A percentile compares a stretch with the other conserved stretches of the same genome.
phyloP scores from a whole-genome alignment of 148 eudicot genomes.

The Rhododendron henanense region DNA sequence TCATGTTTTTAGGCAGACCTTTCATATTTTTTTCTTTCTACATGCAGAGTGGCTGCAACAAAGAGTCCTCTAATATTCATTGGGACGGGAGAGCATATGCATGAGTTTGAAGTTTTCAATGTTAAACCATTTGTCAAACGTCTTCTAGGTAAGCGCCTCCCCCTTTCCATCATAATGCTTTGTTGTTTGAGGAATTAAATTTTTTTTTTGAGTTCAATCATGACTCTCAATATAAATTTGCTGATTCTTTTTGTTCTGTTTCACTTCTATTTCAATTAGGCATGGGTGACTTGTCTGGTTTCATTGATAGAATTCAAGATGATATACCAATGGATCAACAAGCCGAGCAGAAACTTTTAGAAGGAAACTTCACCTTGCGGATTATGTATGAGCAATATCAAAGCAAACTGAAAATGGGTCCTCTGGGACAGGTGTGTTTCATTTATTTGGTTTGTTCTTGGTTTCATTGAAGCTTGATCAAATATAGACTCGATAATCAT shows the following conservation, averaged over 20 bases:
- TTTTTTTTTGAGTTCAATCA: not conserved
- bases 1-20: too few species aligned
- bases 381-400: conserved; percentile 97
- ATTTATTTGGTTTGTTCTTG: not conserved
- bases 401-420: conserved; percentile 91
- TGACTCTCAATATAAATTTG: not conserved
- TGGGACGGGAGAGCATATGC: conserved; percentile 99
- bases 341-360: conserved; percentile 93
- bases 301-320: conserved; percentile 94
- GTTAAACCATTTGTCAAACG: conserved; percentile 98
- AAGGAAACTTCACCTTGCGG: conserved; percentile 86
- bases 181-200: too few species aligned
- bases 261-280: conserved; percentile 35
- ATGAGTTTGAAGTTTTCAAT: conserved; percentile 95
- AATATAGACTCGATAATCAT: not conserved
- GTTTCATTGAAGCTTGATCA: not conserved
- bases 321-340: conserved; percentile 99
- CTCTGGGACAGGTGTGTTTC: conserved; percentile 80
- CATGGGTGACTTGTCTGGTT: conserved; percentile 96
- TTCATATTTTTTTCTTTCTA: not conserved
- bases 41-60: conserved; percentile 92
- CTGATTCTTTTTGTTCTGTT: not conserved
- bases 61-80: conserved; percentile 97
- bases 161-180: not conserved
- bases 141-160: conserved; percentile 62